Evolutionary conservation across 2,329 filamentous ascomycete species (phyloP), one percentile per base, ranked within the genome.

Genomic region (Botryotinia calthae): DNA sequence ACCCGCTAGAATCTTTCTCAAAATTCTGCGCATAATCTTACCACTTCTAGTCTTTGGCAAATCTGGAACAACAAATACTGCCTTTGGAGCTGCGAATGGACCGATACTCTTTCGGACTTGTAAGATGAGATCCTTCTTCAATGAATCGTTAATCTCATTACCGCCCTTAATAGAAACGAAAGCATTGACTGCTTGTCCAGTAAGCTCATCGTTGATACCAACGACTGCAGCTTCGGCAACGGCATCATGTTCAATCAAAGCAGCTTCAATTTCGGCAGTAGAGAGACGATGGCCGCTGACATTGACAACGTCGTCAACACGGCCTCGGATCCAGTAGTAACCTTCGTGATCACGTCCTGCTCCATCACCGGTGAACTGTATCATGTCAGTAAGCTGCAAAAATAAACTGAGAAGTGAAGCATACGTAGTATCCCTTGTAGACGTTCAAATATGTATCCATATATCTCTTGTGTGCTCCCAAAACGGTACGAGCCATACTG

Each of bases 241-340:
- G 25, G 91, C 86, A 79, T 90, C 87, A 83, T 98, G 95, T 86
- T 98, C 95, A 77, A 99, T 91, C 66, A 99, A 90, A 28, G 96
- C 96, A 42, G 96, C 96, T 84, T 99, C 96, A 77, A 99, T 99
- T 84, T 99, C 96, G 51, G 96, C 95, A 16, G 96, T 99, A 25
- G 95, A 98, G 75, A 99, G 87, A 82, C 96, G 92, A 84, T 99
- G 96, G 42, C 96, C 96, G 78, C 93, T 96, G 75, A 99, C 96
- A 83, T 99, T 99, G 82, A 99, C 95, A 61, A 99, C 96, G 80
- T 99, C 96, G 81, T 99, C 96, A 70, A 99, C 96, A 83, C 96
- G 94, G 77, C 96, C 96, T 75, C 96, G 93, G 82, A 99, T 99
- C 96, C 96, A 99, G 89, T 98, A 99, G 87, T 98, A 99, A 73